Conservation (phyloP, 371 early-diverging fungal genomes). For the Funneliformis caledonium region DNA sequence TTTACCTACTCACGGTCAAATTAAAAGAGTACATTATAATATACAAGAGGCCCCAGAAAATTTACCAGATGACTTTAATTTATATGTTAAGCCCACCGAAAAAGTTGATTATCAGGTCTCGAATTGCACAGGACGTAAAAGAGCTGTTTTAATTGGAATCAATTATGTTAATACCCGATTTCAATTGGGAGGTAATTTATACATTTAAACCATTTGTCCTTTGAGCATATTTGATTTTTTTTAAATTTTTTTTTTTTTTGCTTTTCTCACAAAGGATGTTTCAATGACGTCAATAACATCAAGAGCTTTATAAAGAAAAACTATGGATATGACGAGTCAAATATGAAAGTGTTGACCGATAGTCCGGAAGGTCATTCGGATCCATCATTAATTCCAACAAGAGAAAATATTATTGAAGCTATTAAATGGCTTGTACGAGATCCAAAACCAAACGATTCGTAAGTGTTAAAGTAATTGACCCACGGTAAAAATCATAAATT, state of each 20-base stretch:
- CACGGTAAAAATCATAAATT: background rate
- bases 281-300: slow-evolving; percentile 90
- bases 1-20: background rate
- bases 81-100: background rate
- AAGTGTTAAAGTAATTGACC: slow-evolving; percentile 37
- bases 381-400: slow-evolving; percentile 74
- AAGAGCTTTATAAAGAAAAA: slow-evolving; percentile 67
- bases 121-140: slow-evolving; percentile 76
- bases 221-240: too few species aligned
- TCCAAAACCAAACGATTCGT: slow-evolving; percentile 82
- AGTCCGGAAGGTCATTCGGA: slow-evolving; percentile 77
- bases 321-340: slow-evolving; percentile 69
- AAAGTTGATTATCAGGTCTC: slow-evolving; percentile 62
- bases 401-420: slow-evolving; percentile 79
- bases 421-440: slow-evolving; percentile 90
- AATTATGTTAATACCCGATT: slow-evolving; percentile 79
- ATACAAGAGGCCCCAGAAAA: background rate
- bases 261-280: slow-evolving; percentile 64
- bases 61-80: background rate
- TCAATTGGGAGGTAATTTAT: slow-evolving; percentile 65
- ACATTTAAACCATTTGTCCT: too few species aligned
- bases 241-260: background rate
- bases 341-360: slow-evolving; percentile 87
- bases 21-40: background rate
- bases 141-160: slow-evolving; percentile 90